Conservation (phyloP, 352 stramenopile genomes). For the Achlya hypogyna region DNA sequence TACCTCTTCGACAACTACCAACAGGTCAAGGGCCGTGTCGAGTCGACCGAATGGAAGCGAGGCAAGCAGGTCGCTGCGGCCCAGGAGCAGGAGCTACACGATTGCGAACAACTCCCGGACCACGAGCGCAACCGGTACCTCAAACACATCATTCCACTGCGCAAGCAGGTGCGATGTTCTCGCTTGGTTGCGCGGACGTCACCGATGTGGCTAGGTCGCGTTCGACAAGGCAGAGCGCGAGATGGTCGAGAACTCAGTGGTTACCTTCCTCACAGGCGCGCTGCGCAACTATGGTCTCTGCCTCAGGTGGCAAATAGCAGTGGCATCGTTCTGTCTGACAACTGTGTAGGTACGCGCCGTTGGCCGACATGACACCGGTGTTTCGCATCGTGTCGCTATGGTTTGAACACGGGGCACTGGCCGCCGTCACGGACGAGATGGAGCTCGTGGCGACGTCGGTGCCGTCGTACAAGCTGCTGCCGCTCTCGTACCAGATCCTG, state of each 20-base stretch:
- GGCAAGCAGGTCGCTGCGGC: slow-evolving; percentile 67
- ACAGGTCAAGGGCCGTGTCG: slow-evolving; percentile 73
- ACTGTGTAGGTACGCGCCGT: slow-evolving; percentile 40
- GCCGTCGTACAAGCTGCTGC: slow-evolving; percentile 94
- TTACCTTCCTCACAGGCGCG: slow-evolving; percentile 80
- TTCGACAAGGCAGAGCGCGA: slow-evolving; percentile 83
- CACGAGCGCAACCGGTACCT: slow-evolving; percentile 38
- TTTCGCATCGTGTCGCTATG: slow-evolving; percentile 92
- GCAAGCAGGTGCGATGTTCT: slow-evolving; percentile 34
- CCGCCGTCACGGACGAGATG: slow-evolving; percentile 76
- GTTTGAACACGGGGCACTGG: slow-evolving; percentile 85
- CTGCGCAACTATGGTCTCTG: slow-evolving; percentile 76
- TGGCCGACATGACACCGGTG: slow-evolving; percentile 80
- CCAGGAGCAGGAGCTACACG: slow-evolving; percentile 45
- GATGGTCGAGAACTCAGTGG: slow-evolving; percentile 75
- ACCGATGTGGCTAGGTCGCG: slow-evolving; percentile 80
- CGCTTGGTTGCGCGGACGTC: slow-evolving; percentile 26
- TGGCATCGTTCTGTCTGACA: slow-evolving; percentile 24
- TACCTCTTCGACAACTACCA: slow-evolving; percentile 90
- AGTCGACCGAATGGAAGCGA: slow-evolving; percentile 84
- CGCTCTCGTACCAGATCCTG: slow-evolving; percentile 96
- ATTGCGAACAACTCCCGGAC: slow-evolving; percentile 47
- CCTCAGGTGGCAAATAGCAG: slow-evolving; percentile 22
- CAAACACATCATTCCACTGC: slow-evolving; percentile 60
- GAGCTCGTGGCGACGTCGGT: slow-evolving; percentile 71